These are phyloP conservation scores for Ceratobasidium sp. DNA, from an alignment of 1,284 basidiomycete genomes.

Conservation along the genomic window DNA sequence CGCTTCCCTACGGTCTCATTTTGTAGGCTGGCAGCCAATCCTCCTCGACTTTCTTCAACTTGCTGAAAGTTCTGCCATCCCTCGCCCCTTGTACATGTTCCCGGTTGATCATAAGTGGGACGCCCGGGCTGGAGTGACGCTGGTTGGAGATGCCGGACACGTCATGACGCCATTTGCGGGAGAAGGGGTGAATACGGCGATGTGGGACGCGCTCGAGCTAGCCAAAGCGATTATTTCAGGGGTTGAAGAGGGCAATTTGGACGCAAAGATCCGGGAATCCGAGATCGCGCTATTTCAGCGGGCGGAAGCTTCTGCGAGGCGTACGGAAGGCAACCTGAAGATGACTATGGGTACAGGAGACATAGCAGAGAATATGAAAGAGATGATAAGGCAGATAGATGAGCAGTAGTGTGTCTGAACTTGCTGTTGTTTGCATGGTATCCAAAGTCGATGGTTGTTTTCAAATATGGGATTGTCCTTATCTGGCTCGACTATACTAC, in stretches of 20 bases:
- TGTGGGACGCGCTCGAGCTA: constrained; percentile 55
- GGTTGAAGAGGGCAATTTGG: constrained; percentile 21
- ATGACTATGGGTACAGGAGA: neutral
- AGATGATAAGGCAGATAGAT: neutral
- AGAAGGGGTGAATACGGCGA: constrained; percentile 61
- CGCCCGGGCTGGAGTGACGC: constrained; percentile 46
- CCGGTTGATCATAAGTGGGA: constrained; percentile 52
- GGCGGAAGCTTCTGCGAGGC: neutral
- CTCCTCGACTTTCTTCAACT: constrained; percentile 52
- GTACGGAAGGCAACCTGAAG: constrained; percentile 21
- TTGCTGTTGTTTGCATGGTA: no score
- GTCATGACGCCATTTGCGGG: constrained; percentile 64
- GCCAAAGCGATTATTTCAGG: constrained; percentile 52
- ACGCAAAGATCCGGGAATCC: constrained; percentile 19
- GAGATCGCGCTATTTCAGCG: neutral
- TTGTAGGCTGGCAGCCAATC: constrained; percentile 53
- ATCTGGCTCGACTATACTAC: no score
- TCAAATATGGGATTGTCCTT: no score
- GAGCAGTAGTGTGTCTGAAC: neutral
- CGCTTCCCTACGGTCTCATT: constrained; percentile 50
- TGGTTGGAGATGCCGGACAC: constrained; percentile 64
- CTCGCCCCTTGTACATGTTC: constrained; percentile 52
- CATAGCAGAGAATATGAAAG: neutral
- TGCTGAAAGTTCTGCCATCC: constrained; percentile 51
- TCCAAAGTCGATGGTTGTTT: no score